Base-by-base conservation (phyloP, 495 filamentous ascomycete genomes). In the Elasticomyces elasticus region DNA sequence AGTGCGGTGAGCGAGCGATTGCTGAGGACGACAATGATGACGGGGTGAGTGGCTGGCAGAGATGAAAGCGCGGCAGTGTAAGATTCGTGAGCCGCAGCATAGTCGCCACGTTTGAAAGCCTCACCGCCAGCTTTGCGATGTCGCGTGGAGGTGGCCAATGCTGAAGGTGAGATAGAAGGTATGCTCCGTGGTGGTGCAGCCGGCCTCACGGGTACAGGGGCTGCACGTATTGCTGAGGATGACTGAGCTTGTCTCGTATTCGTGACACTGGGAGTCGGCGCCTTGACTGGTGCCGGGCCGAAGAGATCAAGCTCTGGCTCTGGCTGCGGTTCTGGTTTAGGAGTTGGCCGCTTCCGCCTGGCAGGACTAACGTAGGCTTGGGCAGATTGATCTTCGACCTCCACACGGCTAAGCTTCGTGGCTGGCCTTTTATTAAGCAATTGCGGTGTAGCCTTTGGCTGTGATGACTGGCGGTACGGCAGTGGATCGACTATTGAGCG, bases 41-140 rank as follows among this genome's bases (percentile, higher is more conserved):
- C 74, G 12, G 89, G 88, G 65, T 97, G 94, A n/a, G 76, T 76
- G 12, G 79, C 67, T 7, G 92, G 94, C 25, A 98, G 74, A 49
- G 77, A 77, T 3, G 74, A 64, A 7, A 97, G 77, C 1, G 92
- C 86, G 31, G 79, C 73, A 0, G 84, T 81, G 72, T 96, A 98
- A 11, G 81, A 79, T 46, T 80, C 76, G 59, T 95, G 86, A 0
- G 92, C 94, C 2, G 81, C 75, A 13, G 85, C 83, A 67, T 87
- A 98, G 67, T 98, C 92, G 30, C 92, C 92, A 23, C 86, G 80
- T 68, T 95, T 97, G 74, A 95, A 98, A 58, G 89, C 83, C 51
- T 81, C 83, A 11, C 87, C 84, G 26, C 90, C 94, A 49, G 81
- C 81, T 50, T 81, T 75, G 17, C 94, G 85, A 49, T 89, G 75